Percentiles rank a stretch among this genome's conserved stretches.
These are phyloP conservation scores for Kluyveromyces sp. DNA, from an alignment of 1,139 yeast species.

Conservation along the genomic window DNA sequence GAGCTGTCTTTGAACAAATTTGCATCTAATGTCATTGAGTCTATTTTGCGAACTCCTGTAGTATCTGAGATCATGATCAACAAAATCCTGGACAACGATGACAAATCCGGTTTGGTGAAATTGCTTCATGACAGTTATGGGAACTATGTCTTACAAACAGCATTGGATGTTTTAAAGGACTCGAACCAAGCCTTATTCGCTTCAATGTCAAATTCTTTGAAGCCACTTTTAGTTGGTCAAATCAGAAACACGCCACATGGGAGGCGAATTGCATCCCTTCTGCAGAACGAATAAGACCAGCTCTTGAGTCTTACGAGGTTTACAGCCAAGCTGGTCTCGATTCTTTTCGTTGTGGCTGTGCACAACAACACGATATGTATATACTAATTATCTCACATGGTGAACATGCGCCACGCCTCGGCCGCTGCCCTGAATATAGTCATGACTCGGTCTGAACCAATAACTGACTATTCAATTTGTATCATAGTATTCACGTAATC, in stretches of 20 bases:
- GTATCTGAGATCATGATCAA: conserved; percentile 37
- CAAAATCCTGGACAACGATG: conserved; percentile 42
- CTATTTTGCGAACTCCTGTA: conserved; percentile 59
- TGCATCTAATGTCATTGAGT: conserved; percentile 93
- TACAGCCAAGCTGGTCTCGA: too few relatives aligned
- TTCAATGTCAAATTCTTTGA: conserved; percentile 47
- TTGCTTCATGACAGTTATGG: conserved; percentile 60
- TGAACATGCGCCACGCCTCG: not conserved
- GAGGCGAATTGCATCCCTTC: conserved; percentile 56
- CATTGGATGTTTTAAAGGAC: conserved; percentile 64
- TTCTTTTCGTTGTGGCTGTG: too few relatives aligned
- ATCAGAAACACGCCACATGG: conserved; percentile 89
- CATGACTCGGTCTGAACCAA: not conserved
- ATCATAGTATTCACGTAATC: not conserved
- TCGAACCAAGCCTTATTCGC: conserved; percentile 36
- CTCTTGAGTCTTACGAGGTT: not conserved
- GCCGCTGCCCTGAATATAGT: not conserved
- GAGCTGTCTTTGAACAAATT: conserved; percentile 78
- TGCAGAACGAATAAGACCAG: conserved; percentile 16
- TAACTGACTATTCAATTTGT: not conserved
- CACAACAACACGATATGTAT: not conserved
- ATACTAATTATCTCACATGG: not conserved
- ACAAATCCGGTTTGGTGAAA: conserved; percentile 40
- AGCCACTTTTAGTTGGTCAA: conserved; percentile 48
- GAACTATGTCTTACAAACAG: conserved; percentile 84